A percentile compares a stretch with the other conserved stretches of the same genome.
phyloP scores from a whole-genome alignment of 176 grass and related monocot species.

The Oryza glaberrima region DNA sequence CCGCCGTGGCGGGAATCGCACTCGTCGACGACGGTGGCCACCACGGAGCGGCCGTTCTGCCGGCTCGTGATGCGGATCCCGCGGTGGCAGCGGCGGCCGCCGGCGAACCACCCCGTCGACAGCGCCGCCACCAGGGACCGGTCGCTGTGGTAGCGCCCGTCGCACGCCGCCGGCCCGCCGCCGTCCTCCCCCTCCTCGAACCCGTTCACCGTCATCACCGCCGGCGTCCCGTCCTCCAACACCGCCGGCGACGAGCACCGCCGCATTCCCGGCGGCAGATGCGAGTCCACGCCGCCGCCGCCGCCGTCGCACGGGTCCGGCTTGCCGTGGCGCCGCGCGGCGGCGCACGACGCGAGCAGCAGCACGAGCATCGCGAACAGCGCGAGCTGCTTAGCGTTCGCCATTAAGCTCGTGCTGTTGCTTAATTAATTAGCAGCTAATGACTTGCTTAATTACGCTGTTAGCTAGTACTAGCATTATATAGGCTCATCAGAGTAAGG shows the following conservation, averaged over 20 bases:
- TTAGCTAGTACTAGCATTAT: neutral
- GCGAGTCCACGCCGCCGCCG: neutral
- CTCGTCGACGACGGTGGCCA: conserved; percentile 48
- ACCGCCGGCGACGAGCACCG: conserved; percentile 32
- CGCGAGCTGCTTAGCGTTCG: neutral
- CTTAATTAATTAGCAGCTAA: conserved; percentile 14
- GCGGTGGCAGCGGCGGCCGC: conserved; percentile 31
- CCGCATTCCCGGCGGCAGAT: neutral
- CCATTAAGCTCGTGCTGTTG: conserved; percentile 9
- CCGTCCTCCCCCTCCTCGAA: conserved; percentile 26
- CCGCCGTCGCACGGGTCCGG: neutral
- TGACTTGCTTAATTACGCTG: neutral
- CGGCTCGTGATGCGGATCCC: conserved; percentile 32
- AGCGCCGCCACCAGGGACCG: conserved; percentile 32
- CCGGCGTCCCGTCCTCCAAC: neutral
- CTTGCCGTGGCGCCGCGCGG: conserved; percentile 13
- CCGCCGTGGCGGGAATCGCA: conserved; percentile 39
- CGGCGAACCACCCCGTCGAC: conserved; percentile 38
- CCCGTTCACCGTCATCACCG: conserved; percentile 40
- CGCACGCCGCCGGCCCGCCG: conserved; percentile 21
- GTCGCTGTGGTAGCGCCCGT: conserved; percentile 37
- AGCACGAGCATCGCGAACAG: neutral
- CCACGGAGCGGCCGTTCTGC: conserved; percentile 21
- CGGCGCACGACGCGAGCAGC: neutral
- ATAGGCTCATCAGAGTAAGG: neutral